Evolutionary conservation across 352 stramenopile species (phyloP), one percentile per base, ranked within the genome.

Genomic region (Pythium insidiosum): DNA sequence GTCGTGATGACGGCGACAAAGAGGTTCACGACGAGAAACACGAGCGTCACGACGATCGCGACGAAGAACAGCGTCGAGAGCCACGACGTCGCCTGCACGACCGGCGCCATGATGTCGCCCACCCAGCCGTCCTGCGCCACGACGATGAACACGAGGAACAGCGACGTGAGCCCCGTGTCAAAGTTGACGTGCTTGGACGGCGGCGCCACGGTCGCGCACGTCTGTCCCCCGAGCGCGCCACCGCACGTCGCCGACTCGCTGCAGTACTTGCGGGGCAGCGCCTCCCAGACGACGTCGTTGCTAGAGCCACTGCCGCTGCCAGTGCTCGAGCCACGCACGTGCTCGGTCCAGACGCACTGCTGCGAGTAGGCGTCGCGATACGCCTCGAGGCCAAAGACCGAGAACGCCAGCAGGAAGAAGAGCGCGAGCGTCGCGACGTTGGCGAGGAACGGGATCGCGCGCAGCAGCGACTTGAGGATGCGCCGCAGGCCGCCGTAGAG

Each of bases 1-100:
- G 77, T 90, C 4, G 77, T 90, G 52, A 90, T 90, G 21, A 88
- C 77, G 9, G 77, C 77, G 15, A 90, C 77, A 35, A 90, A 90
- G 6, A 90, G 42, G 28, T 90, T 90, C 24, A 90, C 73, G 31
- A 88, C 77, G 12, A 90, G 66, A 33, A 90, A 88, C 6, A 90
- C 77, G 67, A 90, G 81, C 22, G 71, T 75, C 3, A 61, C 62
- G 24, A 90, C 70, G 38, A 90, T 86, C 9, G 59, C 66, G 15
- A 84, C 57, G 31, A 90, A 90, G 44, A 88, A 90, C 6, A 70
- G 38, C 20, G 74, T 47, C 22, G 69, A 83, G 10, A 68, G 68
- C 22, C 49, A 43, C 18, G 72, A 85, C 20, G 67, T 84, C 21
- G 61, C 47, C 37, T 90, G 65, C 13, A 88, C 66, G 38, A 83